Evolutionary conservation across 2,329 filamentous ascomycete species (phyloP), one percentile per base, ranked within the genome.

Genomic region (Escovopsis sp.): DNA sequence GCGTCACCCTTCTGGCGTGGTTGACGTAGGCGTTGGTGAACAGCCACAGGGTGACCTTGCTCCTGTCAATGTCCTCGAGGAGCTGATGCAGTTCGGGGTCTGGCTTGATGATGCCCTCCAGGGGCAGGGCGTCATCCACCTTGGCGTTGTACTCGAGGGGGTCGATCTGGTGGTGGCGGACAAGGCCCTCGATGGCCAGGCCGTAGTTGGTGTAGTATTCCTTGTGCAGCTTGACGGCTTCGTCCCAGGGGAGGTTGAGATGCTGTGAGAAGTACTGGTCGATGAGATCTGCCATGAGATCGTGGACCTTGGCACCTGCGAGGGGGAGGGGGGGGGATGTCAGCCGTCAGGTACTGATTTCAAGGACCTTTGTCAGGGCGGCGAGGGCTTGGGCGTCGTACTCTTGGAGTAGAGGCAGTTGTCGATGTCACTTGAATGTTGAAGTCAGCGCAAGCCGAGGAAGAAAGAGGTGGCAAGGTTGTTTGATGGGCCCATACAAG

Each of bases 131-230:
- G 59, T 98, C 91, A 57, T 98, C 91, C 11, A 98, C 91, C 62
- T 94, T 81, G 49, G 74, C 65, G 60, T 98, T 98, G 68, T 96
- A 98, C 42, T 93, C 87, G 5, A 98, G 70, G 1, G 91, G 84
- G 54, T 96, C 85, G 53, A 98, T 94, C 61, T 94, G 79, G 66
- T 98, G 91, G 62, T 95, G 84, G 9, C 86, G 79, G 32, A 94
- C 85, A 1, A 98, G 73, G 2, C 91, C 91, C 64, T 96, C 87
- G 48, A 98, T 93, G 27, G 91, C 91, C n/a, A 98, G 76, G 27
- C 93, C 91, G 58, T 98, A 98, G 59, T 84, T 87, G 54, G 79
- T 81, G 67, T 96, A 98, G 67, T 98, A 98, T 53, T 88, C 84
- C 59, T 78, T 71, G 62, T 96, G 91, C 24, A 98, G 75, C 53